Evolutionary conservation across 129 eudicot genomes (phyloP).

Genomic region (Flaveria sonorensis): DNA sequence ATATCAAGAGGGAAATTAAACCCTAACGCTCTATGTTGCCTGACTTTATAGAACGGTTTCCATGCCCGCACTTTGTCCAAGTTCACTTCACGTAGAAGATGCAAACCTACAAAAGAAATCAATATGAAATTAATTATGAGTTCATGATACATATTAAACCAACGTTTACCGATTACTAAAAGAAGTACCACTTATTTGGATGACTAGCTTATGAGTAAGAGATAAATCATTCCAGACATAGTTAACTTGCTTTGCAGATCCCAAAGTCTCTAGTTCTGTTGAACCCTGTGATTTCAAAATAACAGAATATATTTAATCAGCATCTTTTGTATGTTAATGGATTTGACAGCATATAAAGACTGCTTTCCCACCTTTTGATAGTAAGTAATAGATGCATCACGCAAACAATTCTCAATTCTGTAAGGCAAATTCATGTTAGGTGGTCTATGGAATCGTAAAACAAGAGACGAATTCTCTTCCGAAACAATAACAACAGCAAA

Average conservation of each 20-base stretch:
- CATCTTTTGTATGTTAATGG: background rate
- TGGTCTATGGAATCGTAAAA: constrained; percentile 71
- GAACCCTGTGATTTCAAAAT: constrained; percentile 58
- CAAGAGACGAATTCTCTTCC: constrained; percentile 83
- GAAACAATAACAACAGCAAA: constrained; percentile 79
- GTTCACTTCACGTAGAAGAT: constrained; percentile 79
- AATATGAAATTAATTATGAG: constrained; percentile 11
- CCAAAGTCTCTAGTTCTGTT: constrained; percentile 70
- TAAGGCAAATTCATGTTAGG: constrained; percentile 71
- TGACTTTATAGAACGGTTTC: constrained; percentile 74
- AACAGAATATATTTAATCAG: constrained; percentile 5
- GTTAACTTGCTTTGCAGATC: constrained; percentile 50
- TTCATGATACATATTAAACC: background rate
- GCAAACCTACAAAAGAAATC: constrained; percentile 51
- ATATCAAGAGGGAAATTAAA: constrained; percentile 51
- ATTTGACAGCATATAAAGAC: constrained; percentile 5
- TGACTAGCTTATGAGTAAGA: constrained; percentile 82
- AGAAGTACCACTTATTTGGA: constrained; percentile 75
- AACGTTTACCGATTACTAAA: background rate
- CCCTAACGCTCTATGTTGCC: constrained; percentile 71
- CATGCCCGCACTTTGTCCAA: constrained; percentile 91
- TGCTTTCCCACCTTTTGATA: constrained; percentile 77
- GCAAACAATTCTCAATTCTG: constrained; percentile 79
- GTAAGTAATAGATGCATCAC: constrained; percentile 63
- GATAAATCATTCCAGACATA: constrained; percentile 98